These are phyloP conservation scores for Gloeopeniophorella convolvens DNA, from an alignment of 768 basidiomycete species.

Conservation along the genomic window DNA sequence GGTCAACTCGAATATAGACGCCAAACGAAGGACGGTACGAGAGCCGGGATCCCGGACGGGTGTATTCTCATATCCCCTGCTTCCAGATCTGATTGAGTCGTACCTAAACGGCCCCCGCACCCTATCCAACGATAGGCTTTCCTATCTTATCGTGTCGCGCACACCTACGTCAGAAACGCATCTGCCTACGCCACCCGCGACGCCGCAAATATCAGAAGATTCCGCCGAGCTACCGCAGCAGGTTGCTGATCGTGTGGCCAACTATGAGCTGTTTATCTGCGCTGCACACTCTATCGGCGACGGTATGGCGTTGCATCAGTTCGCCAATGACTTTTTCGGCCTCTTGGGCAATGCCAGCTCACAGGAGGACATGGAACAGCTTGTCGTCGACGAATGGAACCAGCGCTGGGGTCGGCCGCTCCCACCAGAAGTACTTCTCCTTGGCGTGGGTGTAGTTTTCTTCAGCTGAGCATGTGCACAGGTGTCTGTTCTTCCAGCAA, in stretches of 20 bases:
- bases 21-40: slow-evolving; percentile 48
- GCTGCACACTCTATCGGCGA: slow-evolving; percentile 81
- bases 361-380: slow-evolving; percentile 26
- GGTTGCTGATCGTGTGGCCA: slow-evolving; percentile 20
- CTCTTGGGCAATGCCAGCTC: slow-evolving; percentile 41
- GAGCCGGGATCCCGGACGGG: background rate
- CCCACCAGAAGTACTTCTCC: slow-evolving; percentile 15
- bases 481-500: slow-evolving; percentile 10
- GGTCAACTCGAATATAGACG: slow-evolving; percentile 42
- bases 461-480: background rate
- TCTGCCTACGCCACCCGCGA: slow-evolving; percentile 30
- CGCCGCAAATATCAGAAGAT: slow-evolving; percentile 23
- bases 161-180: slow-evolving; percentile 16
- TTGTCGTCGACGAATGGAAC: slow-evolving; percentile 31
- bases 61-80: background rate
- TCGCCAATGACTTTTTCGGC: slow-evolving; percentile 73
- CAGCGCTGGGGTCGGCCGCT: slow-evolving; percentile 24
- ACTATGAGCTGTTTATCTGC: slow-evolving; percentile 63
- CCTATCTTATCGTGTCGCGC: slow-evolving; percentile 52
- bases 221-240: slow-evolving; percentile 15
- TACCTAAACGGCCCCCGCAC: slow-evolving; percentile 78
- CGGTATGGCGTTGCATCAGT: slow-evolving; percentile 79
- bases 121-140: slow-evolving; percentile 58
- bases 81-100: slow-evolving; percentile 50
- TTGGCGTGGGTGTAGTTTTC: background rate